phyloP scores from a whole-genome alignment of 2,329 filamentous ascomycete species.

The Epichloe typhina region DNA sequence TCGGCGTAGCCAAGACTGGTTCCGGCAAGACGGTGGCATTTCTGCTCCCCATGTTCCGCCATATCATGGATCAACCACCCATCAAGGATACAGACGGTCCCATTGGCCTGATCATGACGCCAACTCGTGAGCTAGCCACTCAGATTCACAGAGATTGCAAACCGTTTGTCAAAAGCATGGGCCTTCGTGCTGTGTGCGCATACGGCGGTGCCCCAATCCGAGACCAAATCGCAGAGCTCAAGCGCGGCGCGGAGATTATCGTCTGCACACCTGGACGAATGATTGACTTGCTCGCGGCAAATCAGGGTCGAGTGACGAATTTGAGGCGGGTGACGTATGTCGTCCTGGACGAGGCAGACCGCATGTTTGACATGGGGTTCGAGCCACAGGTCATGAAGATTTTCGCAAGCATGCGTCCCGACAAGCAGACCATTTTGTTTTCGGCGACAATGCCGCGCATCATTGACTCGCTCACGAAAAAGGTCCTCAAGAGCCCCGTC shows the following conservation, averaged over 20 bases:
- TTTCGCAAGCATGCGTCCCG: slow-evolving; percentile 77
- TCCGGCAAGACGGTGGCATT: slow-evolving; percentile 97
- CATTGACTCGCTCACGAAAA: slow-evolving; percentile 82
- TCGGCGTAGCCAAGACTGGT: slow-evolving; percentile 93
- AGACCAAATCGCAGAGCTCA: slow-evolving; percentile 92
- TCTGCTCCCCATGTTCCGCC: slow-evolving; percentile 89
- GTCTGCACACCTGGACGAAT: slow-evolving; percentile 91
- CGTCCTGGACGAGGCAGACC: slow-evolving; percentile 91
- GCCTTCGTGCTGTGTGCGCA: slow-evolving; percentile 76
- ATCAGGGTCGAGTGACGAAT: slow-evolving; percentile 88
- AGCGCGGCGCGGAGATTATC: slow-evolving; percentile 87
- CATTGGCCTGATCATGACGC: slow-evolving; percentile 79
- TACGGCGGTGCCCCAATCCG: slow-evolving; percentile 94
- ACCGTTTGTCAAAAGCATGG: slow-evolving; percentile 79
- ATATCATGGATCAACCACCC: slow-evolving; percentile 85
- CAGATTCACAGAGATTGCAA: slow-evolving; percentile 94
- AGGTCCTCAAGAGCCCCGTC: slow-evolving; percentile 71
- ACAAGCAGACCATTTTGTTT: slow-evolving; percentile 88
- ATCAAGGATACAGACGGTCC: slow-evolving; percentile 78
- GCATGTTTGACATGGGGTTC: slow-evolving; percentile 99
- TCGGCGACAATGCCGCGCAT: slow-evolving; percentile 92
- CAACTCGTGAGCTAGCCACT: slow-evolving; percentile 82
- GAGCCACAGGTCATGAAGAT: slow-evolving; percentile 98
- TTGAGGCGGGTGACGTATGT: slow-evolving; percentile 82
- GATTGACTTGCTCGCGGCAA: slow-evolving; percentile 88